Percentiles rank a stretch among this genome's conserved stretches.
phyloP scores from a whole-genome alignment of 1,284 basidiomycete genomes.

The Entoloma clypeatum region DNA sequence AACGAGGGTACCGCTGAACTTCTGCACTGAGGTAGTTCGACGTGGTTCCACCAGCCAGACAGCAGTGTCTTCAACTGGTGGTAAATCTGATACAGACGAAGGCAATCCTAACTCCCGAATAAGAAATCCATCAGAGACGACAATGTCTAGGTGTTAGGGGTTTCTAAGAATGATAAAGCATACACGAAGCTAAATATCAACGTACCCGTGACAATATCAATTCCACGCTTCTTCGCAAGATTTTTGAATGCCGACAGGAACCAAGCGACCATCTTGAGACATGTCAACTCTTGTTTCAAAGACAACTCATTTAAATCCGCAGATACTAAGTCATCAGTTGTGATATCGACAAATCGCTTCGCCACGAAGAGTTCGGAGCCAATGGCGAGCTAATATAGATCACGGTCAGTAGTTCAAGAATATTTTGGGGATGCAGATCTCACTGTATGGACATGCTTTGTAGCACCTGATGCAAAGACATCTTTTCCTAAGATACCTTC shows the following conservation, averaged over 20 bases:
- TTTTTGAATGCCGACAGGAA: constrained; percentile 15
- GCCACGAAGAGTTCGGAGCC: constrained; percentile 14
- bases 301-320: constrained; percentile 8
- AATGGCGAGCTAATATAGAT: constrained; percentile 15
- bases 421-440: background rate
- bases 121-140: constrained; percentile 11
- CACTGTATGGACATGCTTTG: constrained; percentile 16
- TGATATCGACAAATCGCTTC: constrained; percentile 17
- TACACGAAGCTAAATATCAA: background rate
- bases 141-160: constrained; percentile 9
- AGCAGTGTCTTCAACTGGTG: constrained; percentile 1
- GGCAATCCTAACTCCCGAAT: constrained; percentile 8
- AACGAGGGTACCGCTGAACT: constrained; percentile 19
- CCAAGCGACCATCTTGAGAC: constrained; percentile 13
- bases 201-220: constrained; percentile 9
- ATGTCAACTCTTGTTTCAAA: constrained; percentile 12
- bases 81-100: constrained; percentile 7
- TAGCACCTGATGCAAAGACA: constrained; percentile 10
- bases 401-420: background rate
- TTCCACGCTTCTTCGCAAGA: constrained; percentile 5
- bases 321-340: constrained; percentile 3
- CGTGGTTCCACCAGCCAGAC: constrained; percentile 20
- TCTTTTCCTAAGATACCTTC: constrained; percentile 10
- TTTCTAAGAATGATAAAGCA: background rate
- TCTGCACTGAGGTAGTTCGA: constrained; percentile 17